Evolutionary conservation across 371 early-diverging fungal genomes (phyloP).

Genomic region (Mortierella sp.): DNA sequence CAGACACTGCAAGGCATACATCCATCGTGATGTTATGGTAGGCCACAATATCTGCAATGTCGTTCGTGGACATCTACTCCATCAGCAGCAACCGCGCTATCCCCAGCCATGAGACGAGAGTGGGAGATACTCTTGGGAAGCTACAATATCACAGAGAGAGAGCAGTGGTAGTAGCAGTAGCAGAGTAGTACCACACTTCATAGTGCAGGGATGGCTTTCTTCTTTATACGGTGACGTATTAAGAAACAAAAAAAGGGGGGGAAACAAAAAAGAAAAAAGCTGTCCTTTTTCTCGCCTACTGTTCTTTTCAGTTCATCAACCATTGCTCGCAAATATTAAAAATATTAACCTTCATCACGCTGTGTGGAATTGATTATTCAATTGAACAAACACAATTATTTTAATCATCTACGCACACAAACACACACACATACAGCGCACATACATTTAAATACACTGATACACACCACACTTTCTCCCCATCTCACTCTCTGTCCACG

Average conservation of each 20-base stretch:
- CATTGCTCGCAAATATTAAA: constrained; percentile 7
- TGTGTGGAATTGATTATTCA: background rate
- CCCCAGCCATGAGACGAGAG: no score
- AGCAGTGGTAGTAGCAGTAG: no score
- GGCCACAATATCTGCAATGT: no score
- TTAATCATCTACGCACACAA: background rate
- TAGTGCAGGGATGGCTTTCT: no score
- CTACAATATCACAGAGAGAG: no score
- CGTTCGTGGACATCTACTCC: no score
- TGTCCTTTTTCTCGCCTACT: background rate
- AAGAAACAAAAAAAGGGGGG: background rate
- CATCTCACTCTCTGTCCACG: background rate
- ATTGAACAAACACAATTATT: background rate
- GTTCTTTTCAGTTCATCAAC: background rate
- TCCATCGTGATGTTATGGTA: no score
- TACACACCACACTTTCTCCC: background rate
- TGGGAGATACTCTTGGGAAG: no score
- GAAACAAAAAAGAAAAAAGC: background rate
- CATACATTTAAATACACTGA: background rate
- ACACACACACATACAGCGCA: background rate
- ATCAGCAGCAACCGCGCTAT: no score
- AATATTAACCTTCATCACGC: background rate
- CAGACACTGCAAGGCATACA: no score
- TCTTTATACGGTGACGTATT: no score
- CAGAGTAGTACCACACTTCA: no score